Evolutionary conservation across 768 basidiomycete genomes (phyloP), one percentile per base, ranked within the genome.

Genomic region (Galerina marginata): DNA sequence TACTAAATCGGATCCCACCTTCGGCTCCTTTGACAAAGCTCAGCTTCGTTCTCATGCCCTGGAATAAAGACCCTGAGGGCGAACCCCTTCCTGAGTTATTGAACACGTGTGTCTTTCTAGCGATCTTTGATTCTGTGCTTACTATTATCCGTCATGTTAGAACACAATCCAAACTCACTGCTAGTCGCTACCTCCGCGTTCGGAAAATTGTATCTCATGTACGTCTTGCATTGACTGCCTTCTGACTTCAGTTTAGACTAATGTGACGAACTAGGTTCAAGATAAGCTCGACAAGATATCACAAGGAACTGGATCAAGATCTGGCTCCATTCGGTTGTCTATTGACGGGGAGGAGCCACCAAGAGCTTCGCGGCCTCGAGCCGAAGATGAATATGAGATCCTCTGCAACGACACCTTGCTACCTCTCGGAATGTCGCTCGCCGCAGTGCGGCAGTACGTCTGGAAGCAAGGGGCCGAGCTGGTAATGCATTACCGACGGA

Each of bases 21-120:
- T 68, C 79, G 0, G 83, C 86, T 14, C 78, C 83, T 5, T 69
- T 80, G 11, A 78, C 83, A 53, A 99, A 99, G 77, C 71, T 98
- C 45, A 93, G 94, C 66, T 99, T 99, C 71, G 86, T 96, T 16
- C 74, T 99, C 39, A 78, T 96, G 62, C 95, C 96, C 1, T 92
- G 86, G 84, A 82, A 77, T 59, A 83, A 84, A 60, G 85, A 88
- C 54, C 80, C 83, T 0, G 80, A 80, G 29, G 80, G 74, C 29
- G 84, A 91, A 61, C 78, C 81, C 62, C 73, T 97, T 40, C 92
- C 93, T 0, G 93, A 93, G 66, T 75, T 98, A 57, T 79, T 96
- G 59, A 93, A 93, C 70, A 87, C 88, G 95, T 96, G 68, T 69
- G 92, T 84, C 20, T 36, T 16, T 10, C 5, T 26, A 4, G 16